These are phyloP conservation scores for Ganoderma boninense DNA, from an alignment of 1,284 basidiomycete genomes.

Conservation along the genomic window DNA sequence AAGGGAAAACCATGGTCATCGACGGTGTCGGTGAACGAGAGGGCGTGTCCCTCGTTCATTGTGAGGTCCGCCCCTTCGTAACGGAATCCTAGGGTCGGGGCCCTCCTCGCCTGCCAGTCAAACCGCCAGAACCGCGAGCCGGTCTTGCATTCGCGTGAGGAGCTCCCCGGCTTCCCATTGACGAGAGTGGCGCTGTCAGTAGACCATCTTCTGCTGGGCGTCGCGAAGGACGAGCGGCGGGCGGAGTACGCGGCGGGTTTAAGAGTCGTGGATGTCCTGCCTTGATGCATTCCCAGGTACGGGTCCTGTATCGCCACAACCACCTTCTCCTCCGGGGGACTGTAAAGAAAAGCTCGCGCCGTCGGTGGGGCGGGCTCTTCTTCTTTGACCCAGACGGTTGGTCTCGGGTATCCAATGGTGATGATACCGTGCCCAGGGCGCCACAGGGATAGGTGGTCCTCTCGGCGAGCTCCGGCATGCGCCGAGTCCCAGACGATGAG, in stretches of 20 bases:
- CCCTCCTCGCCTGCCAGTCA: slow-evolving; percentile 27
- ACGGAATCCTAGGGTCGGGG: slow-evolving; percentile 27
- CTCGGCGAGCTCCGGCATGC: slow-evolving; percentile 23
- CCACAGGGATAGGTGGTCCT: slow-evolving; percentile 9
- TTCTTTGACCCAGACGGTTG: slow-evolving; percentile 28
- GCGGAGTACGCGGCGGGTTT: slow-evolving; percentile 12
- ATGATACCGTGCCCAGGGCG: slow-evolving; percentile 27
- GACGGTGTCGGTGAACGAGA: slow-evolving; percentile 25
- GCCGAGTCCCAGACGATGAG: slow-evolving; percentile 33
- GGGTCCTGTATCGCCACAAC: slow-evolving; percentile 25
- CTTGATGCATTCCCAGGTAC: neutral
- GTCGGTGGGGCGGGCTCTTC: slow-evolving; percentile 6
- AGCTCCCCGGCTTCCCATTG: neutral
- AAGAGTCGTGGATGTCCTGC: slow-evolving; percentile 1
- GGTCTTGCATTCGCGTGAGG: neutral
- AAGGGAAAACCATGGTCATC: slow-evolving; percentile 30
- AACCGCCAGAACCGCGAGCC: slow-evolving; percentile 25
- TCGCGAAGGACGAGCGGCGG: neutral
- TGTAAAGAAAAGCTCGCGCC: neutral
- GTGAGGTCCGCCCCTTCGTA: slow-evolving; percentile 31
- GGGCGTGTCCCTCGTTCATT: slow-evolving; percentile 23
- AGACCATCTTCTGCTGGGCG: neutral
- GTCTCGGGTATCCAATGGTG: slow-evolving; percentile 20
- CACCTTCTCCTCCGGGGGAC: slow-evolving; percentile 5
- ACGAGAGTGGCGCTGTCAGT: neutral